A percentile compares a stretch with the other conserved stretches of the same genome.
phyloP scores from a whole-genome alignment of 305 asterid species.

The Plantago coronopus region DNA sequence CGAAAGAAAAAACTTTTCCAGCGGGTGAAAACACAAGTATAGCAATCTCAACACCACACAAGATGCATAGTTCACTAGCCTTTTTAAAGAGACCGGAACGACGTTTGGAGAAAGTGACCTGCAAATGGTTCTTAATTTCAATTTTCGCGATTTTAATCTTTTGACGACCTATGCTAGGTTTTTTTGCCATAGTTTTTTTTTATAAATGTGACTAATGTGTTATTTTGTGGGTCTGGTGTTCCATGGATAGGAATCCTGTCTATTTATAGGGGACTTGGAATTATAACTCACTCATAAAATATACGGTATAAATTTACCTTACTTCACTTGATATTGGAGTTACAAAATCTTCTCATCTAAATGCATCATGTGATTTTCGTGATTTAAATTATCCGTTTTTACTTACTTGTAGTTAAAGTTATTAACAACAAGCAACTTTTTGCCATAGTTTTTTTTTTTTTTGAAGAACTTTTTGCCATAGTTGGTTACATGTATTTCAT shows the following conservation, averaged over 20 bases:
- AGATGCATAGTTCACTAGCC: conserved; percentile 69
- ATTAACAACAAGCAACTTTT: not conserved
- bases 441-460: no score
- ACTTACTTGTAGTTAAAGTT: no score
- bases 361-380: no score
- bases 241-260: conserved; percentile 4
- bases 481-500: not conserved
- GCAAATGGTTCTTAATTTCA: conserved; percentile 57
- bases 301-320: conserved; percentile 9
- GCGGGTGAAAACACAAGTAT: conserved; percentile 74
- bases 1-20: conserved; percentile 72
- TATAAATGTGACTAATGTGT: not conserved
- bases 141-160: conserved; percentile 74
- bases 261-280: conserved; percentile 39
- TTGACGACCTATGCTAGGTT: conserved; percentile 64
- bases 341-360: conserved; percentile 37
- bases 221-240: no score
- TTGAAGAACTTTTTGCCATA: not conserved
- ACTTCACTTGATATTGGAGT: conserved; percentile 50
- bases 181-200: conserved; percentile 48
- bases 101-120: conserved; percentile 72
- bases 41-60: conserved; percentile 62
- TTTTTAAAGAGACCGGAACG: conserved; percentile 71
- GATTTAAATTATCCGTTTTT: no score
- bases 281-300: conserved; percentile 16